Conservation (phyloP, 208 protist genomes). For the Willaertia magna region DNA sequence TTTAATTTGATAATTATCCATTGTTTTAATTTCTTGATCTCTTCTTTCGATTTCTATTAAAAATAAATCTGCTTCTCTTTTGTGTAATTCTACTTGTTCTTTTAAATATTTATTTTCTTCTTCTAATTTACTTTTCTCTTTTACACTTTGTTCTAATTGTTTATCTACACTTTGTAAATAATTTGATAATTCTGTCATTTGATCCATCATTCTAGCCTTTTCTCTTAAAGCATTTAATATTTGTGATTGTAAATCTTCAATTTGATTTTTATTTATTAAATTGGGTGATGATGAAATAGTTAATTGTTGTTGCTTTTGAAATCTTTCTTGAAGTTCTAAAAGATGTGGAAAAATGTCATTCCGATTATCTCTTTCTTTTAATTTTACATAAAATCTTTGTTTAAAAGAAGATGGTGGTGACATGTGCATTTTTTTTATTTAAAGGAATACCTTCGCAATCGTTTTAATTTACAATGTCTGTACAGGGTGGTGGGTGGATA, state of each 20-base stretch:
- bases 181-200: not conserved
- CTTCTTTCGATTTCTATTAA: not conserved
- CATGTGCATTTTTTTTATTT: too few relatives aligned
- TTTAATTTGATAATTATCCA: not conserved
- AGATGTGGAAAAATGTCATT: too few relatives aligned
- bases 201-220: not conserved
- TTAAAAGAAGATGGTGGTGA: too few relatives aligned
- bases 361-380: too few relatives aligned
- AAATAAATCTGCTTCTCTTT: not conserved
- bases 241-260: not conserved
- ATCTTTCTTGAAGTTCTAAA: too few relatives aligned
- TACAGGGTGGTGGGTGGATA: too few relatives aligned
- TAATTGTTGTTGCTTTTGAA: too few relatives aligned
- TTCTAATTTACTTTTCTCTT: not conserved
- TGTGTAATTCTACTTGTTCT: not conserved
- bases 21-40: not conserved
- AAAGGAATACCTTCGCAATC: too few relatives aligned
- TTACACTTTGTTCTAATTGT: not conserved
- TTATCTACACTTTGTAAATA: not conserved
- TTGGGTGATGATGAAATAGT: not conserved
- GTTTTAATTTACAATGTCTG: too few relatives aligned
- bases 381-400: too few relatives aligned
- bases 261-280: not conserved
- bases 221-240: not conserved
- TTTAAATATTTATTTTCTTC: not conserved